These are phyloP conservation scores for Litchi chinensis DNA, from an alignment of 345 rosid genomes.

Conservation along the genomic window DNA sequence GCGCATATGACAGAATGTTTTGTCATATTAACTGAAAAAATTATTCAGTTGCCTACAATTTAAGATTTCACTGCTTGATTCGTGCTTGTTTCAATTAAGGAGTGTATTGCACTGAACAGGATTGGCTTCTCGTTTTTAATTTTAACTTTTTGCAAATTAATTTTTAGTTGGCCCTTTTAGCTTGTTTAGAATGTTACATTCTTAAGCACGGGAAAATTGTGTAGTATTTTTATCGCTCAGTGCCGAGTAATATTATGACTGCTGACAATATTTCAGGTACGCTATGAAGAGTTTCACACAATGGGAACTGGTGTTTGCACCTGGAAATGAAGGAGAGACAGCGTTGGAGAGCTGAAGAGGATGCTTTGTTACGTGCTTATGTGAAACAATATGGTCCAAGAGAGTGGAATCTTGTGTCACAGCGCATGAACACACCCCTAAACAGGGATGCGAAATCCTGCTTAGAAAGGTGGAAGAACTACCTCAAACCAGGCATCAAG, in stretches of 20 bases:
- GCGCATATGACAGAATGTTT: too few relatives aligned
- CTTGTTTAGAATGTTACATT: neutral
- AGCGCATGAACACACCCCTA: constrained; percentile 81
- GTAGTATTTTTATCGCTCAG: neutral
- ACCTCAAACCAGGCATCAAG: constrained; percentile 98
- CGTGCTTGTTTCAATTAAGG: neutral
- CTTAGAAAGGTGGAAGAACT: constrained; percentile 95
- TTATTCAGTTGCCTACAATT: too few relatives aligned
- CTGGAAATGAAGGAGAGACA: constrained; percentile 99
- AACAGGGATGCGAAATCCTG: constrained; percentile 96
- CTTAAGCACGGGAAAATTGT: too few relatives aligned
- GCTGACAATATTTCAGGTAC: constrained; percentile 34
- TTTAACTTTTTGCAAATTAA: neutral
- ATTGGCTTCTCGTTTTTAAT: neutral
- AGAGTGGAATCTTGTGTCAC: constrained; percentile 95
- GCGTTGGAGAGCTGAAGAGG: constrained; percentile 99
- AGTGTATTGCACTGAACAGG: neutral
- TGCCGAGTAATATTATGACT: neutral
- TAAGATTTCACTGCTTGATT: too few relatives aligned
- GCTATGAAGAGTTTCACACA: constrained; percentile 54
- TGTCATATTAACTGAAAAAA: too few relatives aligned
- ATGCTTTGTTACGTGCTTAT: constrained; percentile 77
- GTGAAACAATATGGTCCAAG: constrained; percentile 94
- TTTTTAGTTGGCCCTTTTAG: neutral
- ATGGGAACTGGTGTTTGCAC: constrained; percentile 62